Conservation (phyloP, 1,284 basidiomycete species). For the Ustilago esculenta region DNA sequence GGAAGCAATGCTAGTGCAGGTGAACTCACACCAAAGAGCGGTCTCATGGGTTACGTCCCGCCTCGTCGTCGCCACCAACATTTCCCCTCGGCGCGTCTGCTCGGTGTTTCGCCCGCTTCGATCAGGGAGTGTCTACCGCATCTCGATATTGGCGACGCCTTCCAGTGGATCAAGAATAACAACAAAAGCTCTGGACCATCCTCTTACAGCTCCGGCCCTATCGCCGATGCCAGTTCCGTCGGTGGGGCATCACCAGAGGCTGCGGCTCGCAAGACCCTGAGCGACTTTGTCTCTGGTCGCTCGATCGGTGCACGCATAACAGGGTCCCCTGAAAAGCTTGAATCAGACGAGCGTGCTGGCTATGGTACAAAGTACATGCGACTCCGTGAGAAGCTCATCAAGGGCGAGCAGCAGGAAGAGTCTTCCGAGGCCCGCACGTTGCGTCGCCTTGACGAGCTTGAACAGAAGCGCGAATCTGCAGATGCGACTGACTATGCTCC, state of each 20-base stretch:
- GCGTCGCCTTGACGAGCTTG: constrained; percentile 40
- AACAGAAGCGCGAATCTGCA: constrained; percentile 19
- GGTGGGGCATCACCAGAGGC: constrained; percentile 11
- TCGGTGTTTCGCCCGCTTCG: constrained; percentile 75
- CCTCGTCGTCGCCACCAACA: constrained; percentile 40
- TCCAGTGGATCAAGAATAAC: constrained; percentile 72
- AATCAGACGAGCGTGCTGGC: constrained; percentile 27
- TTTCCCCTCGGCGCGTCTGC: constrained; percentile 69
- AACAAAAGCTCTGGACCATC: constrained; percentile 66
- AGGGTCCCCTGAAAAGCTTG: constrained; percentile 11
- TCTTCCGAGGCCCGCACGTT: constrained; percentile 13
- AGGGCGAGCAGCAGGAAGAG: constrained; percentile 35
- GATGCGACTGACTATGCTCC: constrained; percentile 44
- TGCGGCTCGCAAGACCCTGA: constrained; percentile 41
- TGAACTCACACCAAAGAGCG: not conserved
- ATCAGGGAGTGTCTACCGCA: constrained; percentile 82
- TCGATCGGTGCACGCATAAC: constrained; percentile 40
- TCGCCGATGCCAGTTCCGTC: constrained; percentile 27
- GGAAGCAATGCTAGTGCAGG: not conserved
- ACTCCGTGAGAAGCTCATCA: constrained; percentile 26
- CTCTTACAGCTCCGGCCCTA: constrained; percentile 61
- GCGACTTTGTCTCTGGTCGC: constrained; percentile 49
- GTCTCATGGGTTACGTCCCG: constrained; percentile 37
- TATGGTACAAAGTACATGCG: constrained; percentile 51
- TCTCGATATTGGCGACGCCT: constrained; percentile 85